Percentiles rank a stretch among this genome's conserved stretches.
Evolutionary conservation across 176 grass and related monocot species (phyloP).

Genomic region (Lolium multiflorum): DNA sequence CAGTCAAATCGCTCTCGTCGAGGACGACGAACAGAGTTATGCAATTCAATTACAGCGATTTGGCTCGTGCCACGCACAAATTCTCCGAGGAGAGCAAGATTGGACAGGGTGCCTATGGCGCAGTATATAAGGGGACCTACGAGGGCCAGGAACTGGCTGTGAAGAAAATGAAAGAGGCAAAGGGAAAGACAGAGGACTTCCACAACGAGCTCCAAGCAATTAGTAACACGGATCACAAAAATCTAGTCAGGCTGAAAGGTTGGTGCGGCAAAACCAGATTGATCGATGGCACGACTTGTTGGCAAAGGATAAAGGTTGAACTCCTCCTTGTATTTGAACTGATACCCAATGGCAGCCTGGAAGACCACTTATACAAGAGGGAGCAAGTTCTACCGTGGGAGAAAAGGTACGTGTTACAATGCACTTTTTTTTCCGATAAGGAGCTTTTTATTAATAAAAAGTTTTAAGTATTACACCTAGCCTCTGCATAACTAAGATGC

Average conservation of each 20-base stretch:
- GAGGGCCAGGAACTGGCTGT: neutral
- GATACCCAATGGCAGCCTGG: neutral
- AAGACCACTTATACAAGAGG: neutral
- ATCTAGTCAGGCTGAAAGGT: neutral
- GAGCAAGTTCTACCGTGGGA: neutral
- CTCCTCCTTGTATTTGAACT: neutral
- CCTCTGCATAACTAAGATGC: too few species aligned
- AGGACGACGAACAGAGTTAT: neutral
- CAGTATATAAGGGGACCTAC: neutral
- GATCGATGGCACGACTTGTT: neutral
- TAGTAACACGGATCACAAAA: neutral
- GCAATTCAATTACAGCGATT: neutral
- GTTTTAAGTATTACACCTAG: too few species aligned
- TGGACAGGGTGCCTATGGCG: neutral
- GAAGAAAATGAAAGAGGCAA: neutral
- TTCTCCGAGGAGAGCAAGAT: neutral
- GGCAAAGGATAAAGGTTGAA: neutral
- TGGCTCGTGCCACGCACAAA: neutral
- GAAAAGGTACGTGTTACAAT: constrained; percentile 3
- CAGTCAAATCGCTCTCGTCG: neutral
- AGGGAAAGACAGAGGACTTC: neutral
- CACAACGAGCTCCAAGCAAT: neutral
- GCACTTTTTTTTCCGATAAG: too few species aligned
- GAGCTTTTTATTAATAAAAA: too few species aligned
- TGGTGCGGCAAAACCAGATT: neutral